These are phyloP conservation scores for Magnolia sinica DNA, from an alignment of 164 flowering plant species.

Conservation along the genomic window DNA sequence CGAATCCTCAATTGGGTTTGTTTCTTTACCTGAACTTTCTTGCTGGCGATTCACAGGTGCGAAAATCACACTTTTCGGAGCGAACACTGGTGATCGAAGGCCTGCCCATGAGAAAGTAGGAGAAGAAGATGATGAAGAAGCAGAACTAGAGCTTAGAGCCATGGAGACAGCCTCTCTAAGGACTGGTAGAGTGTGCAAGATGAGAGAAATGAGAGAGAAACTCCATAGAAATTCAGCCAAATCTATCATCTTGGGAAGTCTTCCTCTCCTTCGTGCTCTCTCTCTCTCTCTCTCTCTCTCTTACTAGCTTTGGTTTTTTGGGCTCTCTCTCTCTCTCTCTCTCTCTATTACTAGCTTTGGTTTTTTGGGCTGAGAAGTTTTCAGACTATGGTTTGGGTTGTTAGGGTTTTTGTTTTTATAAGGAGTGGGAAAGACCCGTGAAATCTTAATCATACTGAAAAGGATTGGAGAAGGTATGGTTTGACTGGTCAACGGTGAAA, in stretches of 20 bases:
- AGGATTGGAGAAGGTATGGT: neutral
- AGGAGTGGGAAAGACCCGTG: neutral
- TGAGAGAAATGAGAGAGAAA: slow-evolving; percentile 23
- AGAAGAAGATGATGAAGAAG: slow-evolving; percentile 6
- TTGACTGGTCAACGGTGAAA: neutral
- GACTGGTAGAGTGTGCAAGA: slow-evolving; percentile 10
- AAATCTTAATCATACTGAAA: no score
- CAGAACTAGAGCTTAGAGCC: slow-evolving; percentile 19
- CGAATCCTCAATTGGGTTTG: neutral
- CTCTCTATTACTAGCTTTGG: neutral
- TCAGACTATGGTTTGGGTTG: neutral
- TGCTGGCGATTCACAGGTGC: neutral
- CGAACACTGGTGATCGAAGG: neutral
- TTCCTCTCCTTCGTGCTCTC: no score
- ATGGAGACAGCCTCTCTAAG: slow-evolving; percentile 12
- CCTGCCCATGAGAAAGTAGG: slow-evolving; percentile 10
- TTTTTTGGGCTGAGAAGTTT: neutral
- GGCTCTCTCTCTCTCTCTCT: no score
- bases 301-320: no score
- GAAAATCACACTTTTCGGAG: neutral
- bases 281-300: neutral
- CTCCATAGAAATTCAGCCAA: slow-evolving; percentile 21
- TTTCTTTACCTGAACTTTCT: neutral
- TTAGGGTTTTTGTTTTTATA: neutral
- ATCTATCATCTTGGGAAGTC: slow-evolving; percentile 9